A percentile compares a stretch with the other conserved stretches of the same genome.
Conservation (phyloP, 345 rosid species). For the Heritiera fomes region DNA sequence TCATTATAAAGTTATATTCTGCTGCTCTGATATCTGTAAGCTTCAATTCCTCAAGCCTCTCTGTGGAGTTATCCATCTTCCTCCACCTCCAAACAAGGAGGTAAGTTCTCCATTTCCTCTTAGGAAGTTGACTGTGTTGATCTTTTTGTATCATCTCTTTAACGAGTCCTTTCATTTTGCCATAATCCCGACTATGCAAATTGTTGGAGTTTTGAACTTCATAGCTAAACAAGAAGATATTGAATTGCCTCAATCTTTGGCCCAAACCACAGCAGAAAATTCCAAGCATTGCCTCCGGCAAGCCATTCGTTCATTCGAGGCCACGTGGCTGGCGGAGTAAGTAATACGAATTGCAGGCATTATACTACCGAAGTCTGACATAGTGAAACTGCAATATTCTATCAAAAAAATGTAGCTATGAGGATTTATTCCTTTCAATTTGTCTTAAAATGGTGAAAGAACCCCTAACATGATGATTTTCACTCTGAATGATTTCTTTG, state of each 20-base stretch:
- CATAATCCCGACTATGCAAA: constrained; percentile 8
- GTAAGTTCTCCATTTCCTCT: constrained; percentile 6
- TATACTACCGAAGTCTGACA: background rate
- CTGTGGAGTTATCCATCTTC: constrained; percentile 14
- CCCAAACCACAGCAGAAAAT: constrained; percentile 20
- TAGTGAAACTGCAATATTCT: background rate
- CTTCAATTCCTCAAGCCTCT: constrained; percentile 23
- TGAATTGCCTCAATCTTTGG: constrained; percentile 19
- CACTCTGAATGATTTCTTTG: background rate
- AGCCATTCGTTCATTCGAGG: constrained; percentile 34
- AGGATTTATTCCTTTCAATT: background rate
- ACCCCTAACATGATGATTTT: background rate
- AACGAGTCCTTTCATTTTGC: background rate
- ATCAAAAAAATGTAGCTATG: background rate
- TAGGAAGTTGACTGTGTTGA: background rate
- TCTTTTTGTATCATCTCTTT: background rate
- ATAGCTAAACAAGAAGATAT: constrained; percentile 27
- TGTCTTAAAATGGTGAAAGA: background rate
- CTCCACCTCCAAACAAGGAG: constrained; percentile 23
- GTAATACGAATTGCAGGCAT: background rate
- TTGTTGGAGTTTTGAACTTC: constrained; percentile 25
- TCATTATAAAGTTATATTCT: constrained; percentile 20
- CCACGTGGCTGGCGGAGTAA: constrained; percentile 22
- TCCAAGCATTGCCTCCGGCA: constrained; percentile 27
- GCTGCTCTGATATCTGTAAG: constrained; percentile 20